Base-by-base conservation (phyloP, 1,284 basidiomycete species). In the Cryptococcus sp. region DNA sequence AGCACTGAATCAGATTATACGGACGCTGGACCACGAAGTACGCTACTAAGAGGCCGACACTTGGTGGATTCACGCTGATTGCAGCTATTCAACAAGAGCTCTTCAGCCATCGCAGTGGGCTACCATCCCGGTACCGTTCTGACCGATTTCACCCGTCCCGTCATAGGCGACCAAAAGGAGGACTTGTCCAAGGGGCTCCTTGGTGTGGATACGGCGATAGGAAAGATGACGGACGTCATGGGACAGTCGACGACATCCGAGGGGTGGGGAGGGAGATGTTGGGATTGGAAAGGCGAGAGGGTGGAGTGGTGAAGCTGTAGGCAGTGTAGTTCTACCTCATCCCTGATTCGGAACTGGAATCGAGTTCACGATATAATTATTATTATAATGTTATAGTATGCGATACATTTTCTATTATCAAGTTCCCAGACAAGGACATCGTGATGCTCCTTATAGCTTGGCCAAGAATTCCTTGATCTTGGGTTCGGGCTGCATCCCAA, bases 1-100 rank as follows among this genome's bases (percentile, higher is more conserved):
- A 0, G 84, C 85, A 37, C 75, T 86, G 50, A 86, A 87, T 63
- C 84, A 86, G 66, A 76, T 83, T 42, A 74, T 86, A 61, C 80
- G 80, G 51, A 84, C 82, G 2, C 80, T 85, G 52, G 80, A 85
- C 62, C 72, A 81, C 50, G 81, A 86, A 60, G 75, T 86, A 75
- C n/a, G n/a, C n/a, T n/a, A n/a, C n/a, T n/a, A n/a, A n/a, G 21
- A 57, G 45, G 9, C 7, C 28, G 14, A 18, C 19, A n/a, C 37
- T 37, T 22, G 21, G 6, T 40, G 2, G 25, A 5, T 11, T n/a
- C 11, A 31, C 33, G 23, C 48, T 47, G 28, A 46, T 28, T 28
- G 9, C 47, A 59, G 58, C 50, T 60, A 1, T 11, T 53, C 18
- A 58, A 61, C 48, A 57, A 57, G 31, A 57, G 53, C 31, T 60